Base-by-base conservation (phyloP, 129 eudicot species). In the Artemisia argyi region DNA sequence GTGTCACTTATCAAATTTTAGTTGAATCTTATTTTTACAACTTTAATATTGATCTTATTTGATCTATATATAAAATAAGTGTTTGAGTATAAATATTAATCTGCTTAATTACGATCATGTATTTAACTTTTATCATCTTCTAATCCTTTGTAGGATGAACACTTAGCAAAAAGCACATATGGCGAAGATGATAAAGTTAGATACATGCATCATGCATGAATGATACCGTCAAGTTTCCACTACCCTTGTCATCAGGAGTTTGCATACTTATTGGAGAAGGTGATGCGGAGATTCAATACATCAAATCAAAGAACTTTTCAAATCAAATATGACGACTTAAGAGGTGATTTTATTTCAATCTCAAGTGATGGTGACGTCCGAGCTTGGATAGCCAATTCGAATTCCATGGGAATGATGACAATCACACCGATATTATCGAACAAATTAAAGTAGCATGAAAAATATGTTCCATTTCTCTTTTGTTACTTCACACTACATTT, bases 311-410 rank as follows among this genome's bases (percentile, higher is more conserved):
- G 35, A 30, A 35, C 11, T 62, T 14, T 15, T 35, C 67, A 18
- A 32, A 15, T 32, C 20, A 39, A 7, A 11, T 62, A 30, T 35
- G 3, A 32, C n/a, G 67, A 28, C 50, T 32, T 20, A 18, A 15
- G 3, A 3, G 5, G 49, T 57, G 3, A 7, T 11, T 22, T 7
- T 62, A 4, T 62, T 14, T 0, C 12, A 8, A 62, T 62, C n/a
- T 32, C 19, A 62, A 62, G n/a, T 62, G 49, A 62, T 32, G 67
- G 8, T 13, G 47, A 30, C 47, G 50, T 62, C 49, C 14, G 49
- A 48, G 67, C 49, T 62, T 30, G 67, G 24, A 62, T 62, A 35
- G 47, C 67, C 50, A 32, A 62, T 12, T 62, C 67, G 5, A n/a
- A 49, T 62, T 15, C 50, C 32, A 28, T 28, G 32, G 32, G 5